Conservation (phyloP, 2,329 filamentous ascomycete genomes). For the Tolypocladium tropicale region DNA sequence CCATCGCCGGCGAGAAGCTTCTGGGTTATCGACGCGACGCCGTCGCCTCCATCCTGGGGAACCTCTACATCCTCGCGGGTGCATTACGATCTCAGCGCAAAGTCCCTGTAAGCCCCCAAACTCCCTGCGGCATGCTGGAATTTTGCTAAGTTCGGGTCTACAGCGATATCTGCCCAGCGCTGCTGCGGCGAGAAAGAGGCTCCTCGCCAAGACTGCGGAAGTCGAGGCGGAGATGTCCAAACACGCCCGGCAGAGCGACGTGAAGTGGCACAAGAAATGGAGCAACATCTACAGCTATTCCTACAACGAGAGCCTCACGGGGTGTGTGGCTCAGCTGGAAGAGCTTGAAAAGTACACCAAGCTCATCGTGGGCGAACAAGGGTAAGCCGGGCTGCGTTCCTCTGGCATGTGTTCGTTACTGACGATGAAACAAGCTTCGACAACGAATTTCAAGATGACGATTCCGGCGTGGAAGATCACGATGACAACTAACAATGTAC, state of each 20-base stretch:
- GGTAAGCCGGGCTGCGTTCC: conserved; percentile 16
- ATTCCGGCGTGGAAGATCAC: conserved; percentile 11
- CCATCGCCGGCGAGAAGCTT: conserved; percentile 36
- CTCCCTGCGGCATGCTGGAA: background rate
- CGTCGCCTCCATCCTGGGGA: conserved; percentile 46
- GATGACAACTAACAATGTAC: background rate
- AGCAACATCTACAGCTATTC: conserved; percentile 47
- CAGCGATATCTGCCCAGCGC: conserved; percentile 46
- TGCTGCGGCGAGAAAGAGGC: conserved; percentile 38
- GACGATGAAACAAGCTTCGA: conserved; percentile 19
- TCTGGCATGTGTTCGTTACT: background rate
- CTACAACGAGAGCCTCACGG: conserved; percentile 42
- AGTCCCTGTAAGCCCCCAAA: conserved; percentile 32
- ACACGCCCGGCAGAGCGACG: conserved; percentile 9
- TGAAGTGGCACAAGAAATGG: conserved; percentile 34
- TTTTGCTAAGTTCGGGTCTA: background rate
- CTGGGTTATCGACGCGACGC: conserved; percentile 43
- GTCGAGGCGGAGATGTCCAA: conserved; percentile 28
- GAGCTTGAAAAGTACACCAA: conserved; percentile 46
- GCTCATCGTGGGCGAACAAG: conserved; percentile 45
- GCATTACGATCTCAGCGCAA: conserved; percentile 38
- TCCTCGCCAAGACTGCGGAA: conserved; percentile 39
- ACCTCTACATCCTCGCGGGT: conserved; percentile 47
- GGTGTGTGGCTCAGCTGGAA: conserved; percentile 43
- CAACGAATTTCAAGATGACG: conserved; percentile 14